Evolutionary conservation across 139 green algal species (phyloP), one percentile per base, ranked within the genome.

Genomic region (Edaphochlamys debaryana): DNA sequence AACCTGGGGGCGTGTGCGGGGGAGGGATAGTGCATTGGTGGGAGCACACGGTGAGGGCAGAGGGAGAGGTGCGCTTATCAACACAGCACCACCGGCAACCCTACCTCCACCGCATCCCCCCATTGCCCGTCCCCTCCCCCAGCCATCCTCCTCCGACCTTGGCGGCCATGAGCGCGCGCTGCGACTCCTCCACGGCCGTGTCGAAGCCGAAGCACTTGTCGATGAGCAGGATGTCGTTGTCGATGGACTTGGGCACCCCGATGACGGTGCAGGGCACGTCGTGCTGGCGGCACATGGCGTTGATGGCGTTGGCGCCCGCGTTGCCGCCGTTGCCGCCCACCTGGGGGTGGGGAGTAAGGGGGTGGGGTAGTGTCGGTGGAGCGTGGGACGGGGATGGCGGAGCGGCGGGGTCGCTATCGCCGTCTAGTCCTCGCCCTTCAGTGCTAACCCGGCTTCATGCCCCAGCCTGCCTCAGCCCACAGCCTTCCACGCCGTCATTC

Each of bases 121-220:
- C 50, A 13, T 13, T 17, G 15, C 50, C 50, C 11, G 54, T 30
- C 54, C 20, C 54, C 54, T 63, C 4, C 17, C 54, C 22, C 54
- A 63, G 54, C 50, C 45, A 54, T 13, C 45, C 45, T 54, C 45
- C 13, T 54, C 78, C 8, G 45, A 87, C 95, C 81, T 99, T 96
- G 9, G 97, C 97, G 15, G 94, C 95, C 79, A 98, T 85, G 63
- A 99, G 95, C 20, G 95, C 94, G 1, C 95, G 89, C 91, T 99
- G 97, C 29, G 95, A 92, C 93, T 99, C 96, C 88, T 99, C 96
- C 68, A 99, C 97, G 2, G 97, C 97, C 15, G 97, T 99, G 84
- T 99, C 97, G 86, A 99, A 99, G 30, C 89, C 89, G 64, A 93
- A 93, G 87, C 85, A 90, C 79, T 86, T 84, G 79, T 87, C 85